Percentiles rank a stretch among this genome's conserved stretches.
Conservation (phyloP, 306 rosid species). For the Prunus mume region DNA sequence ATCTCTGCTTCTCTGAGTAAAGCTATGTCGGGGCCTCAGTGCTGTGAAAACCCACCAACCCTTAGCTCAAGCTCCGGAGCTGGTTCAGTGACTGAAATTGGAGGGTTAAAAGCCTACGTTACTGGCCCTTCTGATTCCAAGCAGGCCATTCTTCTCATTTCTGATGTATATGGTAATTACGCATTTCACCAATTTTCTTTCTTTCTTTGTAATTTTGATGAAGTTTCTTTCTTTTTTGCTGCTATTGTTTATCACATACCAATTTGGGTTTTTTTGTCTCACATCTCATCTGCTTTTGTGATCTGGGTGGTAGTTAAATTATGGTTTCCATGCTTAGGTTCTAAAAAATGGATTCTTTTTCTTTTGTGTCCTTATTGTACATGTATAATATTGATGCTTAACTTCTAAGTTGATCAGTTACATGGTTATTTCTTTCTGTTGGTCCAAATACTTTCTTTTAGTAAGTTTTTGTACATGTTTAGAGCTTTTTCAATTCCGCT, state of each 20-base stretch:
- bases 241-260: too few relatives aligned
- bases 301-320: background rate
- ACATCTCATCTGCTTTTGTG: background rate
- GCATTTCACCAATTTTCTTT: background rate
- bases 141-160: slow-evolving; percentile 46
- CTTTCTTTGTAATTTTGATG: background rate
- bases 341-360: too few relatives aligned
- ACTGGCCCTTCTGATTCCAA: slow-evolving; percentile 53
- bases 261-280: background rate
- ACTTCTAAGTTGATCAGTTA: too few relatives aligned
- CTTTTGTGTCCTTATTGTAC: too few relatives aligned
- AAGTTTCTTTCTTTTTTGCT: background rate
- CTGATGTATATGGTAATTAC: slow-evolving; percentile 51
- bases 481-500: background rate
- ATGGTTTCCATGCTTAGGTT: background rate
- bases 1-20: too few relatives aligned
- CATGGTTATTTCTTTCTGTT: too few relatives aligned
- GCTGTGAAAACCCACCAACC: slow-evolving; percentile 70
- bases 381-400: too few relatives aligned
- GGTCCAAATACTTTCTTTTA: too few relatives aligned
- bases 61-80: slow-evolving; percentile 49
- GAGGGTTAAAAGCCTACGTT: slow-evolving; percentile 45
- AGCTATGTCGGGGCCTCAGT: slow-evolving; percentile 59
- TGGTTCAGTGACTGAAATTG: slow-evolving; percentile 56
- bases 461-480: too few relatives aligned